A percentile compares a stretch with the other conserved stretches of the same genome.
phyloP scores from a whole-genome alignment of 2,329 filamentous ascomycete species.

The Colletotrichum liaoningense region DNA sequence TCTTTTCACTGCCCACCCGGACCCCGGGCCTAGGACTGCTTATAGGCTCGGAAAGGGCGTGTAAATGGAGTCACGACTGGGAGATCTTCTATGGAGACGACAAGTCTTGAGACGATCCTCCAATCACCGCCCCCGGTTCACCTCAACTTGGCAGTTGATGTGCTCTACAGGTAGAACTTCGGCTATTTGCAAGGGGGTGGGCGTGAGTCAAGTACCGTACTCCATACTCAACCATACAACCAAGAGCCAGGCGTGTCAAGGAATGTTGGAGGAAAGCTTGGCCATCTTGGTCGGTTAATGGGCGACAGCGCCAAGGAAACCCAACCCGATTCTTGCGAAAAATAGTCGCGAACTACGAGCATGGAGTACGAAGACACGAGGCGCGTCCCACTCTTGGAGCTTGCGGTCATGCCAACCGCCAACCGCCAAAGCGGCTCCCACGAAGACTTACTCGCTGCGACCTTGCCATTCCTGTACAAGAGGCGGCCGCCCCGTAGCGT shows the following conservation, averaged over 20 bases:
- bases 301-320: neutral
- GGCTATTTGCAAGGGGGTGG: neutral
- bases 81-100: neutral
- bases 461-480: neutral
- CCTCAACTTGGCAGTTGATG: constrained; percentile 1
- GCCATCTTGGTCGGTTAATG: neutral
- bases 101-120: constrained; percentile 4
- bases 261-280: neutral
- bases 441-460: neutral
- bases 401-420: neutral
- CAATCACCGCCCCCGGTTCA: constrained; percentile 23
- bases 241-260: neutral
- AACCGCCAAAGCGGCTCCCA: neutral
- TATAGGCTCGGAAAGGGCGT: neutral
- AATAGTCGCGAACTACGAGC: neutral
- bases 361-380: neutral
- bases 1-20: constrained; percentile 15
- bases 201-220: neutral
- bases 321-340: neutral
- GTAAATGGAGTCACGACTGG: neutral
- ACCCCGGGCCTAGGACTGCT: neutral
- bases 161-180: neutral
- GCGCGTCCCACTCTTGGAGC: neutral
- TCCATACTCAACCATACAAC: neutral
- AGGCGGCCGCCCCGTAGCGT: constrained; percentile 12